These are phyloP conservation scores for Citrus reticulata DNA, from an alignment of 345 rosid species.

Conservation along the genomic window DNA sequence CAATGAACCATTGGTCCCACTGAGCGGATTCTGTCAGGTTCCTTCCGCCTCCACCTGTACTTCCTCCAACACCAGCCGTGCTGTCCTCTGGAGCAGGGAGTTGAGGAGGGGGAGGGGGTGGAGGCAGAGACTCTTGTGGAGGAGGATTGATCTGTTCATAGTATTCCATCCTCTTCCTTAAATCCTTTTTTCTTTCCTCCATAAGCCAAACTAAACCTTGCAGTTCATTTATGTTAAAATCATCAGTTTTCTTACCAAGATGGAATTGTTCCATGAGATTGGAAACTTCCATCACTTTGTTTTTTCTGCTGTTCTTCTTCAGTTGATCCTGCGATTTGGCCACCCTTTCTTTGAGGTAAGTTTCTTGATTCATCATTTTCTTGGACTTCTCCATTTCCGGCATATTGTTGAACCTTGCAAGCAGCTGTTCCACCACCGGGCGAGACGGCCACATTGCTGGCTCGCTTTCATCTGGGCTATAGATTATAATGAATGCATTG, in stretches of 20 bases:
- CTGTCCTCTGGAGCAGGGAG: neutral
- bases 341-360: constrained; percentile 24
- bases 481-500: constrained; percentile 30
- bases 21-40: neutral
- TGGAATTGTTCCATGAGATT: constrained; percentile 21
- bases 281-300: constrained; percentile 13
- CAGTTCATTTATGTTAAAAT: constrained; percentile 1
- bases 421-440: neutral
- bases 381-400: constrained; percentile 25
- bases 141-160: constrained; percentile 5
- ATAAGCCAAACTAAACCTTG: constrained; percentile 15
- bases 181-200: constrained; percentile 23
- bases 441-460: constrained; percentile 38
- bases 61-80: neutral
- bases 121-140: neutral
- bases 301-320: constrained; percentile 14
- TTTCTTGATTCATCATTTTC: constrained; percentile 36
- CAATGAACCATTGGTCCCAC: constrained; percentile 5
- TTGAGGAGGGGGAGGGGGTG: neutral
- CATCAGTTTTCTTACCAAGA: constrained; percentile 4
- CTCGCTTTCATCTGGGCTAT: constrained; percentile 32
- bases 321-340: constrained; percentile 17
- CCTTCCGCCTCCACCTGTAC: neutral
- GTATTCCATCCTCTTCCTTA: constrained; percentile 9
- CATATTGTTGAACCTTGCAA: constrained; percentile 16